Conservation (phyloP, 495 filamentous ascomycete species). For the Baudoinia panamericana region DNA sequence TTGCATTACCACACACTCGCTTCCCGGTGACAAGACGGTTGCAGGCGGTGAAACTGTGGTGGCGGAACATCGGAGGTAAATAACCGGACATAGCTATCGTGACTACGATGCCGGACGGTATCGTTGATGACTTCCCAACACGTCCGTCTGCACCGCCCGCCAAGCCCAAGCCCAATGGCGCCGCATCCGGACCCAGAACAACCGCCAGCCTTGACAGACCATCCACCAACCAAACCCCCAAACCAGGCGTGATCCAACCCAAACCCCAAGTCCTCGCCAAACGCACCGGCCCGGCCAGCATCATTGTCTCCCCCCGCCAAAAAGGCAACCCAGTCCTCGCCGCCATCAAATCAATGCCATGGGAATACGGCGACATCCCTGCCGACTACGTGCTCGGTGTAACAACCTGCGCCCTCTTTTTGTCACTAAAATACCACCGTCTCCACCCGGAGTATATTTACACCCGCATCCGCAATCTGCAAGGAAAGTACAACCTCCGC, state of each 20-base stretch:
- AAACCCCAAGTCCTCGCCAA: constrained; percentile 68
- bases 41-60: no score
- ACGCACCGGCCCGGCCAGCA: constrained; percentile 57
- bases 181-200: constrained; percentile 1
- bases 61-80: no score
- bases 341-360: constrained; percentile 66
- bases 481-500: constrained; percentile 69
- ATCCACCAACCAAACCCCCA: constrained; percentile 1
- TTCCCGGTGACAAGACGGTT: no score
- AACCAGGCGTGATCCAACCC: constrained; percentile 42
- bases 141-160: not conserved
- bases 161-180: constrained; percentile 6
- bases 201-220: constrained; percentile 7
- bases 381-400: constrained; percentile 82
- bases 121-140: constrained; percentile 9
- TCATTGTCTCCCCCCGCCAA: constrained; percentile 73
- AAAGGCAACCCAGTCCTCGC: constrained; percentile 92
- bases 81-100: not conserved
- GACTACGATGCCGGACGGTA: constrained; percentile 8
- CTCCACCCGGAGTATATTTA: constrained; percentile 97
- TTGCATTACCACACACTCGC: no score
- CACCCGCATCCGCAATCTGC: constrained; percentile 67
- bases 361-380: constrained; percentile 92
- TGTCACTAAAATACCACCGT: constrained; percentile 94
- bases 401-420: constrained; percentile 83